Evolutionary conservation across 176 grass and related monocot genomes (phyloP), one percentile per base, ranked within the genome.

Genomic region (Phragmites australis): DNA sequence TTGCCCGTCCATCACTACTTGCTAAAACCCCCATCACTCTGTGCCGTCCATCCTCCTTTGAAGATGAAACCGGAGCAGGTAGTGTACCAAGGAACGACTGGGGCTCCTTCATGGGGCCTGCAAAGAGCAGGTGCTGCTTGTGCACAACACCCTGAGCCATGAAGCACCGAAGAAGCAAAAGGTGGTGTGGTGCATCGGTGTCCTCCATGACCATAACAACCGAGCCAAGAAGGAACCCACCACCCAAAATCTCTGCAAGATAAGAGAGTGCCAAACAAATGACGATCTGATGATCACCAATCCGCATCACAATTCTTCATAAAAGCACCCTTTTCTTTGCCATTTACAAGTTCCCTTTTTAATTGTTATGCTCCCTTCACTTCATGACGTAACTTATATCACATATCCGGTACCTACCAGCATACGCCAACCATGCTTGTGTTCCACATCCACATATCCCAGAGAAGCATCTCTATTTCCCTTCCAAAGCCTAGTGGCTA

Each of bases 141-240:
- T 93, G 92, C 61, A 98, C 70, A 26, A 90, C 54, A 45, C 95
- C 95, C 69, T 98, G 92, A 0, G 90, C 86, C 95, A 98, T 94
- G 86, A 98, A 94, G 41, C 81, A 85, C 7, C 92, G 85, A 58
- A 98, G 95, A 10, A 98, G 81, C 7, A 98, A 83, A 19, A 98
- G 87, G 67, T 98, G 95, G 81, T 98, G 95, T 0, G 92, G 92
- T 0, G 90, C 92, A 64, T 98, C 92, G 2, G 77, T 54, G 1
- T 98, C 95, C 81, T 98, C 95, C 90, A 98, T 98, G 55, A 98
- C 68, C 90, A 94, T 94, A 34, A 94, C 92, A 21, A 97, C 39
- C 25, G 95, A 91, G 1, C 95, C 92, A 8, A 98, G 71, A 50
- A 91, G 81, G 66, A 94, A 93, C 1, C 92, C 95, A 6, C 95